Evolutionary conservation across 2,329 filamentous ascomycete species (phyloP), one percentile per base, ranked within the genome.

Genomic region (Nannizziopsis barbatae): DNA sequence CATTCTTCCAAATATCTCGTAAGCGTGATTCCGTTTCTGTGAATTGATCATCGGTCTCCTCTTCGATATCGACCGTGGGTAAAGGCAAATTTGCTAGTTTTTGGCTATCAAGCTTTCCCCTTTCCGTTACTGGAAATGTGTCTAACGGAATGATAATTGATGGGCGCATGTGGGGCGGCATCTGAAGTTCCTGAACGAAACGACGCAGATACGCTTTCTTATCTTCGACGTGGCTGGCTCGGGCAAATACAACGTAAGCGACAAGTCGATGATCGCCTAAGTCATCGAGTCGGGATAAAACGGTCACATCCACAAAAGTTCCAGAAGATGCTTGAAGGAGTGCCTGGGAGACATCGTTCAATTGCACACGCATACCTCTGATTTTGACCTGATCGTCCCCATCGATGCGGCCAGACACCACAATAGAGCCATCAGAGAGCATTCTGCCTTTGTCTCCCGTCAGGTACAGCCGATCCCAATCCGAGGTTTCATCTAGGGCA

Each of bases 381-480:
- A 81, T 62, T 61, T 83, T 82, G 49, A 79, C 73, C 58, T 77
- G 77, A 32, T 71, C 71, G 52, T 81, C 79, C 53, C 75, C 77
- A 11, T 22, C 39, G 11, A 48, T 48, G 35, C 79, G 69, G 1
- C 76, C 76, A 10, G 77, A 12, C 8, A 50, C 11, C 5, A 17
- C 36, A 14, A 52, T 35, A 2, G 11, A 7, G 7, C 47, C 47
- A 27, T 50, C 27, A 11, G 17, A 42, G 3, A 20, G 32, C 2
- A 47, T 15, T 27, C 40, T 17, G 22, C 45, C 50, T 10, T 22
- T 32, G 33, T 54, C 52, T n/a, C 50, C 50, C 8, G 52, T 37
- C 12, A 40, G 50, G 32, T 50, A 49, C 2, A 45, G 14, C 22
- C 22, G 22, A 27, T 27, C 22, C 3, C 22, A 27, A 27, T 3